Evolutionary conservation across 2,329 filamentous ascomycete genomes (phyloP), one percentile per base, ranked within the genome.

Genomic region (Epichloe amarillans): DNA sequence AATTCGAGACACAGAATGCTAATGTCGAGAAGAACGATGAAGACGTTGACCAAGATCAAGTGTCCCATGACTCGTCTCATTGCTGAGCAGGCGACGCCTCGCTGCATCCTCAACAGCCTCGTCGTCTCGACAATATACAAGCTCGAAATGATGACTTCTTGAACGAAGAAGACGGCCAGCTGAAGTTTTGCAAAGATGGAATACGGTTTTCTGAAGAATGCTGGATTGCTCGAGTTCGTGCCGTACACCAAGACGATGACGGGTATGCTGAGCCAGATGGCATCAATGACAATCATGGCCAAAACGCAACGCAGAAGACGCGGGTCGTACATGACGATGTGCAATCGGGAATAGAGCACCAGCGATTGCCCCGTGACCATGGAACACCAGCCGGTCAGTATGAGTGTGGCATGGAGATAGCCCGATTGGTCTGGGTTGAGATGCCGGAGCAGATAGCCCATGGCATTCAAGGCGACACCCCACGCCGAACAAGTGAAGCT

Each of bases 341-440:
- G 78, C 1, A 83, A 67, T 1, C 80, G 72, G 1, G 78, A 83
- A 64, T 79, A 84, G 1, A 84, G 66, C 2, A 83, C 79, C 17
- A 82, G 58, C 0, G 75, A 74, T 59, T 82, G 77, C 0, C 79
- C 80, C 0, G 77, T 80, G 0, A 83, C 71, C 76, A 83, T 80
- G 1, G 58, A 54, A n/a, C 58, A 60, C 62, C 64, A 66, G 2
- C 62, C 62, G 21, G 60, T 53, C n/a, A 63, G 53, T 8, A 64
- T 61, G 8, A 63, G 50, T 0, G 61, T 64, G 6, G 57, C 57
- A n/a, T 58, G 53, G 1, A 58, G 46, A 11, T 61, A 57, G 11
- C 47, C 49, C 1, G 44, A 33, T 2, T 43, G 37, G 0, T 53
- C 41, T 15, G 56, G 35, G 4, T 48, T 46, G 5, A 62, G 42